Percentiles rank a stretch among this genome's conserved stretches.
Evolutionary conservation across 139 green algal species (phyloP).

Genomic region (Astrephomene gubernaculifera): DNA sequence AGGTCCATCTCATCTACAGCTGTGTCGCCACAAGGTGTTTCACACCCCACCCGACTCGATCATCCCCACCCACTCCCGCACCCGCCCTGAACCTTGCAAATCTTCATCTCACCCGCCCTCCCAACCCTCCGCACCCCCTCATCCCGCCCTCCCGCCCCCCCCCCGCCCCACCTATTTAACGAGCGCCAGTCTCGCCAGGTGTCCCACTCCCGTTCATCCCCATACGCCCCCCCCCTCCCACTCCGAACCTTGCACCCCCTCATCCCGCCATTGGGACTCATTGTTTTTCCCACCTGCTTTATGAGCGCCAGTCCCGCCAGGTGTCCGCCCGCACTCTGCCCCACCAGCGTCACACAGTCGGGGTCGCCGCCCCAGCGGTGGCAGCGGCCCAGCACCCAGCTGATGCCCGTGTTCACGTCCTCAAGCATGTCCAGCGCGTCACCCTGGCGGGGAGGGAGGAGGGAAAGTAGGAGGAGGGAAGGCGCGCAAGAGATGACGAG

Average conservation of each 20-base stretch:
- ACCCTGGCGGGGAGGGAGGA: conserved; percentile 72
- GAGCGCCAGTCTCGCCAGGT: conserved; percentile 83
- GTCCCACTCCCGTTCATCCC: conserved; percentile 55
- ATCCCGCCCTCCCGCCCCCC: background rate
- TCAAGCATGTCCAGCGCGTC: conserved; percentile 89
- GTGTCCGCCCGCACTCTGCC: conserved; percentile 92
- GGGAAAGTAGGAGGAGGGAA: background rate
- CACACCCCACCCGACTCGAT: no score
- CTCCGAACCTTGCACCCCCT: background rate
- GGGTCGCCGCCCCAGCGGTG: conserved; percentile 82
- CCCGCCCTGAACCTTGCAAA: no score
- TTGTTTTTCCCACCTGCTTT: conserved; percentile 63
- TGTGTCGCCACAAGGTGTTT: no score
- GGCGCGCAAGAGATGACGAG: no score
- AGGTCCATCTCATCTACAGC: no score
- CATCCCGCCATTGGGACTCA: background rate
- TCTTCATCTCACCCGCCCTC: background rate
- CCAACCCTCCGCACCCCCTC: background rate
- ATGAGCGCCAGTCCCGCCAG: conserved; percentile 82
- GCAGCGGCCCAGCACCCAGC: conserved; percentile 84
- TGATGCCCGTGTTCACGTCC: conserved; percentile 91
- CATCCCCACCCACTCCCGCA: no score
- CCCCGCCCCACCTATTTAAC: conserved; percentile 71
- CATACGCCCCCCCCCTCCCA: background rate
- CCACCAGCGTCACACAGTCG: conserved; percentile 79